Base-by-base conservation (phyloP, 2,329 filamentous ascomycete genomes). In the Neobulgaria alba region DNA sequence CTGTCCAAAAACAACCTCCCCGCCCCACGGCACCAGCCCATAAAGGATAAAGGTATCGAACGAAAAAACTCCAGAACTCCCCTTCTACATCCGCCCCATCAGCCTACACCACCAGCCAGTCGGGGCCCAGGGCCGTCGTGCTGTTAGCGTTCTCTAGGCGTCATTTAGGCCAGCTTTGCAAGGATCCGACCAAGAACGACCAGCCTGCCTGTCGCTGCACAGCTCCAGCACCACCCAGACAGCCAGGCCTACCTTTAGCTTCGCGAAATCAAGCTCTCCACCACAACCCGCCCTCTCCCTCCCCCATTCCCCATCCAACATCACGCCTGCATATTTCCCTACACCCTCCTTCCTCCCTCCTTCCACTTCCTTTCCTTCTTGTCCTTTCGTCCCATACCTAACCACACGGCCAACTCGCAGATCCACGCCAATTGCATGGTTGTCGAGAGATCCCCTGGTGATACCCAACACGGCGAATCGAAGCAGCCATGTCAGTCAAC, bases 401-500 rank as follows among this genome's bases (percentile, higher is more conserved):
- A 26, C 23, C 23, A 26, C 23, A 12, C 12, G 23, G 23, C 23
- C 23, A 7, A 26, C 12, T 12, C 12, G 7, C 23, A 7, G 7
- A 26, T 26, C 23, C 7, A 12, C 23, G 7, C 7, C 23, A 26
- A 26, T 26, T 12, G 23, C 23, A 26, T 26, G 23, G 23, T 26
- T 12, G 23, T 26, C 23, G 7, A 26, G 7, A 26, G 23, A 7
- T 7, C 23, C 7, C 23, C 12, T 7, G 7, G 7, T 12, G 7
- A 7, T 12, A 26, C 7, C 23, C 23, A 7, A 7, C 23, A 26
- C 23, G 7, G 23, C 23, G 23, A 26, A 7, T 12, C 7, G 33
- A 41, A 35, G 38, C 45, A 55, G 49, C 23, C 39, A 56, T 56
- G 52, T 51, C 45, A 33, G 36, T 43, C 35, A 45, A 46, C n/a